phyloP scores from a whole-genome alignment of 345 rosid species.

The Citrus trifoliata region DNA sequence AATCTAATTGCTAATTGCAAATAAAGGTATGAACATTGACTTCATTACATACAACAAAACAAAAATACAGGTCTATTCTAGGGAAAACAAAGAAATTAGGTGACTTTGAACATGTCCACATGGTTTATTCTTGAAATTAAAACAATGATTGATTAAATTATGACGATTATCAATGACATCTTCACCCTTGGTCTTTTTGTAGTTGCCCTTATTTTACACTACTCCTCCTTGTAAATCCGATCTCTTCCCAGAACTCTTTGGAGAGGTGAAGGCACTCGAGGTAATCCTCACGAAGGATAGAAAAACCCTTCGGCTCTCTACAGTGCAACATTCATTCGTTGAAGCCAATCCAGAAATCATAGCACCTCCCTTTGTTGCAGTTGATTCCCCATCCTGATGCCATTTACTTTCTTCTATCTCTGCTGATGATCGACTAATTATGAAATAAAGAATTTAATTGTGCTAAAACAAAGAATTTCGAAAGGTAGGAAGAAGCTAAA shows the following conservation, averaged over 20 bases:
- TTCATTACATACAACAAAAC: constrained; percentile 3
- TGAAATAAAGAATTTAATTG: too few species aligned
- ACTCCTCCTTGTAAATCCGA: too few species aligned
- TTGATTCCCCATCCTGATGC: constrained; percentile 97
- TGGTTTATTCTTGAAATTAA: constrained; percentile 31
- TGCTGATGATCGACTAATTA: not conserved
- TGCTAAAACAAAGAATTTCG: too few species aligned
- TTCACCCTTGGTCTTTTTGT: constrained; percentile 47
- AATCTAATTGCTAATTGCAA: not conserved
- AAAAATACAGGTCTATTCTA: not conserved
- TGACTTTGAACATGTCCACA: constrained; percentile 14
- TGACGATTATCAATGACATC: constrained; percentile 45
- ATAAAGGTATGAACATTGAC: not conserved
- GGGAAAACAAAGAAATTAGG: constrained; percentile 3
- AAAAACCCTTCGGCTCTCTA: constrained; percentile 87
- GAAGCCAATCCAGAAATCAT: constrained; percentile 85
- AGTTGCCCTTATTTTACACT: constrained; percentile 62
- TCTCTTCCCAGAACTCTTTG: too few species aligned
- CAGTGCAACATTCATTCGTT: constrained; percentile 92
- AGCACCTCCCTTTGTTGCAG: constrained; percentile 88
- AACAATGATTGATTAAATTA: constrained; percentile 11
- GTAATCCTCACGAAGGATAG: constrained; percentile 52
- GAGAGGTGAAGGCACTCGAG: too few species aligned
- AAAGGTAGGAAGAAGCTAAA: too few species aligned
- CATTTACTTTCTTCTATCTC: constrained; percentile 28